Evolutionary conservation across 2,329 filamentous ascomycete species (phyloP).

Genomic region (Aspergillus sp.): DNA sequence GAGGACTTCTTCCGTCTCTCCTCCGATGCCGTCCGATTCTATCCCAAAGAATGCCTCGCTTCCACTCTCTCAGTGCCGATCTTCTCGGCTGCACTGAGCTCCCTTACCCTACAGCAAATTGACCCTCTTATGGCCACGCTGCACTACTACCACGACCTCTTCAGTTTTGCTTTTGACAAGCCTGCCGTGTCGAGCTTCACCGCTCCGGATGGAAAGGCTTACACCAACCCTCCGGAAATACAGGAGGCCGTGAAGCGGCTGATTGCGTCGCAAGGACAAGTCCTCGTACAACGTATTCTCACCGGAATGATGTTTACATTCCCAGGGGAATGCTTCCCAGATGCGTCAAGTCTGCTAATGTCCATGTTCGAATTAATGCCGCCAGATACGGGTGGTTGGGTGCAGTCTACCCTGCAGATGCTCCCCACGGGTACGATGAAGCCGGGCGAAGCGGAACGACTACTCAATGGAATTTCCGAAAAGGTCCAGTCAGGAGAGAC

Average conservation of each 20-base stretch:
- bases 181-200: conserved; percentile 56
- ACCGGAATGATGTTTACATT: conserved; percentile 99
- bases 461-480: conserved; percentile 78
- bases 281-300: conserved; percentile 82
- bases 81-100: conserved; percentile 81
- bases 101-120: conserved; percentile 83
- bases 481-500: conserved; percentile 68
- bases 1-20: conserved; percentile 96
- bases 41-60: conserved; percentile 77
- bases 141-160: conserved; percentile 87
- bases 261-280: conserved; percentile 68
- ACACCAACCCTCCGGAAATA: conserved; percentile 67
- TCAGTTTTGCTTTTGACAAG: conserved; percentile 82
- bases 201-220: conserved; percentile 60
- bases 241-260: conserved; percentile 72
- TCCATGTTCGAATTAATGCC: conserved; percentile 86
- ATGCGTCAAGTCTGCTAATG: conserved; percentile 89
- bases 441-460: conserved; percentile 73
- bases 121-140: conserved; percentile 88
- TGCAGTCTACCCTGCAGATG: conserved; percentile 78
- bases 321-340: conserved; percentile 90
- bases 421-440: conserved; percentile 80
- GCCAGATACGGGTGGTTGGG: conserved; percentile 74
- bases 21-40: conserved; percentile 89
- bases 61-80: conserved; percentile 79